Evolutionary conservation across 768 basidiomycete species (phyloP).

Genomic region (Mycena haematopus): DNA sequence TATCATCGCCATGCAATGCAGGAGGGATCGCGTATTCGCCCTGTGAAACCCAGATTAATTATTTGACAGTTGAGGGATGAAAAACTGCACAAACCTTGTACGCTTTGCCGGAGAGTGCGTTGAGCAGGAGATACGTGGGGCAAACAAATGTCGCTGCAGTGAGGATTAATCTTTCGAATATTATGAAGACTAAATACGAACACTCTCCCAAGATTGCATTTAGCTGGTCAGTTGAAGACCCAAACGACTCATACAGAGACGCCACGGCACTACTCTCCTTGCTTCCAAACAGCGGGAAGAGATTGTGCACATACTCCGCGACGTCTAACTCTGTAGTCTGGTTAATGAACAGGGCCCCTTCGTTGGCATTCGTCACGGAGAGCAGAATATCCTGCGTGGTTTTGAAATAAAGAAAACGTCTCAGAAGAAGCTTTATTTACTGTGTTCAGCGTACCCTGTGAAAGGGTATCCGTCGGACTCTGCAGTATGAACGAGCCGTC

Average conservation of each 20-base stretch:
- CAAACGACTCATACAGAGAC: slow-evolving; percentile 25
- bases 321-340: slow-evolving; percentile 16
- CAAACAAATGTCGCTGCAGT: slow-evolving; percentile 35
- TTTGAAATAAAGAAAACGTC: background rate
- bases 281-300: slow-evolving; percentile 30
- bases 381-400: slow-evolving; percentile 26
- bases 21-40: slow-evolving; percentile 34
- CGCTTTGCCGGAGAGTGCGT: slow-evolving; percentile 10
- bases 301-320: slow-evolving; percentile 27
- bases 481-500: slow-evolving; percentile 42
- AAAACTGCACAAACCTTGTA: slow-evolving; percentile 13
- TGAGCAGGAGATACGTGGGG: slow-evolving; percentile 31
- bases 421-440: slow-evolving; percentile 23
- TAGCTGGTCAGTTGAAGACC: slow-evolving; percentile 31
- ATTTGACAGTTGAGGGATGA: background rate
- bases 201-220: slow-evolving; percentile 33
- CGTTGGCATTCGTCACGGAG: slow-evolving; percentile 34
- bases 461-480: slow-evolving; percentile 37
- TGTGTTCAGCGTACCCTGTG: slow-evolving; percentile 35
- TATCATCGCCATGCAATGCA: slow-evolving; percentile 29
- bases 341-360: slow-evolving; percentile 34
- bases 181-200: slow-evolving; percentile 7
- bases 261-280: slow-evolving; percentile 13
- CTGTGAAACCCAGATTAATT: background rate
- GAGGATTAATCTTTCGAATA: background rate